Percentiles rank a stretch among this genome's conserved stretches.
These are phyloP conservation scores for Herpotrichia juniperi DNA, from an alignment of 2,329 filamentous ascomycete species.

Conservation along the genomic window DNA sequence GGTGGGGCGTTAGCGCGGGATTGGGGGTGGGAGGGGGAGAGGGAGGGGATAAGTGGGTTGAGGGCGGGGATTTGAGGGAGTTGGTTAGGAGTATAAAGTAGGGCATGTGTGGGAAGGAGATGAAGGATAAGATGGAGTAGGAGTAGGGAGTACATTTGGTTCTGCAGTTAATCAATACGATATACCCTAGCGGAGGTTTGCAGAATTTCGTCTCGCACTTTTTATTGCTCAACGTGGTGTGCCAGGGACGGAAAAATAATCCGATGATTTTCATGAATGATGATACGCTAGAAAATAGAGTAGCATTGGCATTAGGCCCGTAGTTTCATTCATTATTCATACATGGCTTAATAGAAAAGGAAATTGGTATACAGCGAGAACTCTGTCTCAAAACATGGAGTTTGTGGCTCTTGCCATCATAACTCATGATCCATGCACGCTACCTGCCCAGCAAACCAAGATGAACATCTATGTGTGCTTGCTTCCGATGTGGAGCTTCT, in stretches of 20 bases:
- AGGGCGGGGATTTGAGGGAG: slow-evolving; percentile 57
- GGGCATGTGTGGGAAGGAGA: too few species aligned
- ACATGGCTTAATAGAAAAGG: background rate
- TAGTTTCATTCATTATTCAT: slow-evolving; percentile 1
- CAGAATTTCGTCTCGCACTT: too few species aligned
- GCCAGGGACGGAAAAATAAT: too few species aligned
- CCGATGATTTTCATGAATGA: too few species aligned
- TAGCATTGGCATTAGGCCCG: background rate
- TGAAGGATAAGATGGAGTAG: too few species aligned
- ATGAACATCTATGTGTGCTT: slow-evolving; percentile 34
- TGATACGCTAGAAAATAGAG: background rate
- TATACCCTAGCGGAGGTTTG: too few species aligned
- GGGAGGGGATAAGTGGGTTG: slow-evolving; percentile 54
- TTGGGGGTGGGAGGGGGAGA: slow-evolving; percentile 37
- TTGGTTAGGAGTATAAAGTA: slow-evolving; percentile 54
- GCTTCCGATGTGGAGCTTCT: slow-evolving; percentile 64
- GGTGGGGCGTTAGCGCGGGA: slow-evolving; percentile 37
- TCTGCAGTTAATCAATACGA: too few species aligned
- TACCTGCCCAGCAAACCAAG: background rate
- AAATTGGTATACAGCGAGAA: background rate
- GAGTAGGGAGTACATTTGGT: too few species aligned
- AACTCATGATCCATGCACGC: background rate
- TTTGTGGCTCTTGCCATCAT: background rate
- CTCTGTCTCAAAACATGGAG: background rate
- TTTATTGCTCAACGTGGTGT: too few species aligned